A percentile compares a stretch with the other conserved stretches of the same genome.
Conservation (phyloP, 768 basidiomycete genomes). For the Hygrophoropsis aurantiaca region DNA sequence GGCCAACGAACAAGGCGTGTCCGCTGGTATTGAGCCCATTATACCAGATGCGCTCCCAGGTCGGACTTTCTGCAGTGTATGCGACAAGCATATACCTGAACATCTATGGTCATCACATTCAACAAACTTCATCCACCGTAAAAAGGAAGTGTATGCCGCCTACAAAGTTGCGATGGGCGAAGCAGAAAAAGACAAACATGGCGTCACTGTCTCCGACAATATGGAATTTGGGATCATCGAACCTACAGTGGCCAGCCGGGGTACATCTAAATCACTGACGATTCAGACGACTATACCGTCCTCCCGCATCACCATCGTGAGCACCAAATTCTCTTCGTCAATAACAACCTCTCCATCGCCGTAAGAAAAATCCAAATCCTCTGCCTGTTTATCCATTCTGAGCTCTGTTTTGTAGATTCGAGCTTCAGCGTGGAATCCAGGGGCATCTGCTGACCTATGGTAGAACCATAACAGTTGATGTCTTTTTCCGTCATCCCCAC, state of each 20-base stretch:
- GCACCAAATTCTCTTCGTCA: constrained; percentile 8
- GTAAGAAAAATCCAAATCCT: not conserved
- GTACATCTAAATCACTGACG: constrained; percentile 7
- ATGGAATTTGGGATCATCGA: constrained; percentile 56
- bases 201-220: constrained; percentile 41
- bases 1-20: constrained; percentile 16
- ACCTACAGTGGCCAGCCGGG: constrained; percentile 23
- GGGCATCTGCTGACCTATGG: constrained; percentile 2
- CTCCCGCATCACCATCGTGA: constrained; percentile 9
- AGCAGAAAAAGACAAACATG: constrained; percentile 56
- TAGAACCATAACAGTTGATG: constrained; percentile 3
- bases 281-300: constrained; percentile 11
- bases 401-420: not conserved
- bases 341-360: not conserved
- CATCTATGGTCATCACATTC: constrained; percentile 36
- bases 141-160: constrained; percentile 36
- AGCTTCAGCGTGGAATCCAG: not conserved
- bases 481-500: constrained; percentile 21
- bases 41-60: constrained; percentile 17
- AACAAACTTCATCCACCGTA: constrained; percentile 28
- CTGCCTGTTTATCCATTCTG: not conserved
- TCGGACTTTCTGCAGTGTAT: constrained; percentile 27
- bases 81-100: constrained; percentile 28
- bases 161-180: constrained; percentile 48
- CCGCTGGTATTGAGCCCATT: constrained; percentile 31